Conservation (phyloP, 2,329 filamentous ascomycete genomes). For the Aspergillus neoniger region DNA sequence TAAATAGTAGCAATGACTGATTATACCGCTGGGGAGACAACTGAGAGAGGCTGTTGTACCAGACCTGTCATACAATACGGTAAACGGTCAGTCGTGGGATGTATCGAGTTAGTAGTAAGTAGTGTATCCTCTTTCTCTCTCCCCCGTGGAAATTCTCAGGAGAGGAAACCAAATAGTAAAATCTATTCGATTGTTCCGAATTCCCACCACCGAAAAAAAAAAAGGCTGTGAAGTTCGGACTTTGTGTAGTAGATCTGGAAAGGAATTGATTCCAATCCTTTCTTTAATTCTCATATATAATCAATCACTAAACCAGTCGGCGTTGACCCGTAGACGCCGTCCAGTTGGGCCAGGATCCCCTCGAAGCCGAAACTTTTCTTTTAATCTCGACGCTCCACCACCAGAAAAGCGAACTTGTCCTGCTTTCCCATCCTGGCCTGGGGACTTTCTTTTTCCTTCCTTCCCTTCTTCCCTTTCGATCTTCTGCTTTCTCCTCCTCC, state of each 20-base stretch:
- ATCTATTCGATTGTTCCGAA: too few relatives aligned
- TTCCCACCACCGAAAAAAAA: too few relatives aligned
- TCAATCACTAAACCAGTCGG: neutral
- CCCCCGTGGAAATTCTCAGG: neutral
- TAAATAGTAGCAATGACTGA: too few relatives aligned
- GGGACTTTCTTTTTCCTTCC: constrained; percentile 31
- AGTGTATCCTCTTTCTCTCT: neutral
- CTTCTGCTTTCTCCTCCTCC: constrained; percentile 25
- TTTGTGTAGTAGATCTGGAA: too few relatives aligned
- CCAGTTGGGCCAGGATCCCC: constrained; percentile 23
- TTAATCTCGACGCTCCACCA: constrained; percentile 35
- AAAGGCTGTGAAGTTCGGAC: too few relatives aligned
- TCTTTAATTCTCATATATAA: too few relatives aligned
- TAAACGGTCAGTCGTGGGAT: constrained; percentile 2
- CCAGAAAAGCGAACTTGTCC: constrained; percentile 17
- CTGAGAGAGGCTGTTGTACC: neutral
- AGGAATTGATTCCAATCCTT: too few relatives aligned
- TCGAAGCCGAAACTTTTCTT: constrained; percentile 26
- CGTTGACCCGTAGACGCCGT: constrained; percentile 10
- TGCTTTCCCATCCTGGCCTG: constrained; percentile 19
- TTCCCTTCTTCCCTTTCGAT: constrained; percentile 29
- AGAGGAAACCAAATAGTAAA: neutral
- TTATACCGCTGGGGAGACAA: too few relatives aligned
- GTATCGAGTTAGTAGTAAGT: neutral
- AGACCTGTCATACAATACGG: constrained; percentile 9